These are phyloP conservation scores for Silene noctiflora DNA, from an alignment of 179 eudicot genomes.

Conservation along the genomic window DNA sequence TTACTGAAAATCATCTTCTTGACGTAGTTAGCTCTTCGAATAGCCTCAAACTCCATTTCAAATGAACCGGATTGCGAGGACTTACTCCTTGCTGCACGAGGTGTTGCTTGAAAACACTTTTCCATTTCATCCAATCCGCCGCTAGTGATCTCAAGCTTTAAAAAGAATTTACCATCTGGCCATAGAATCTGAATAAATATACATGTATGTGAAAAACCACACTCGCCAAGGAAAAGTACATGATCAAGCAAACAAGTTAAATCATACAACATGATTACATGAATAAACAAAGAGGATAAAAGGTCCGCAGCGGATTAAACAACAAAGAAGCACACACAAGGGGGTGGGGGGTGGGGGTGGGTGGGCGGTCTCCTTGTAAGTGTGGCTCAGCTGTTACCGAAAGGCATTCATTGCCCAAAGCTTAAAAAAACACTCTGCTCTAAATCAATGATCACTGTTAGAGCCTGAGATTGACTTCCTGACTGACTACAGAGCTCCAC, in stretches of 20 bases:
- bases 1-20: conserved; percentile 78
- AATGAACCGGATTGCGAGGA: conserved; percentile 51
- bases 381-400: too few relatives aligned
- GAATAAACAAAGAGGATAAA: background rate
- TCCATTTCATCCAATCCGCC: conserved; percentile 41
- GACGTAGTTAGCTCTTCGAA: conserved; percentile 83
- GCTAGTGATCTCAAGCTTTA: conserved; percentile 40
- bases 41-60: conserved; percentile 86
- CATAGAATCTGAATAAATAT: conserved; percentile 62
- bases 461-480: background rate
- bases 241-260: background rate
- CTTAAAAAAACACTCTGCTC: background rate
- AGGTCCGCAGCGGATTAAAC: background rate
- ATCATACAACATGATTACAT: conserved; percentile 4
- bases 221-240: background rate
- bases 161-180: conserved; percentile 90
- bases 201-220: background rate
- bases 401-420: background rate
- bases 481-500: background rate
- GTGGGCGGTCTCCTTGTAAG: too few relatives aligned
- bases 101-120: conserved; percentile 43
- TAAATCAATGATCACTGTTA: background rate
- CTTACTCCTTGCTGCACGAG: conserved; percentile 35
- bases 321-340: background rate
- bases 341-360: too few relatives aligned